A percentile compares a stretch with the other conserved stretches of the same genome.
phyloP scores from a whole-genome alignment of 2,329 filamentous ascomycete species.

The Scedosporium aurantiacum region DNA sequence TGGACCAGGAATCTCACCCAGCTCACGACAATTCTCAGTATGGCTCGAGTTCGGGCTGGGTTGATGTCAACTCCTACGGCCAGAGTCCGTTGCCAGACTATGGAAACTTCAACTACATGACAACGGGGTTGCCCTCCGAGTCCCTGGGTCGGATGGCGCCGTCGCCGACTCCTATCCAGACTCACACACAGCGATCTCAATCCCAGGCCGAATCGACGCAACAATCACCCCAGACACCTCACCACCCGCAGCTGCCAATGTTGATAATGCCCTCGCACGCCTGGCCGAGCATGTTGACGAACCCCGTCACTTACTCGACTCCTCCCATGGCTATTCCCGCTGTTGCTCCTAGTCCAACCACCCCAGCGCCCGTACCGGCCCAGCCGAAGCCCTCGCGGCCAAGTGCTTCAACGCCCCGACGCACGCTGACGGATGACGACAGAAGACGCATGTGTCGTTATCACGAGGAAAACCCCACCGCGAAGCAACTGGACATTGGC shows the following conservation, averaged over 20 bases:
- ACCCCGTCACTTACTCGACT: slow-evolving; percentile 53
- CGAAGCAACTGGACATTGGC: slow-evolving; percentile 95
- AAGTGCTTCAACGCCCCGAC: slow-evolving; percentile 50
- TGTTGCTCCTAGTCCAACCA: not conserved
- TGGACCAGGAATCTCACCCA: slow-evolving; percentile 35
- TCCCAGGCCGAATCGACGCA: slow-evolving; percentile 15
- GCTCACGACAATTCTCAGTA: slow-evolving; percentile 29
- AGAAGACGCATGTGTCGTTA: slow-evolving; percentile 89
- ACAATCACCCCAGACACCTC: slow-evolving; percentile 30
- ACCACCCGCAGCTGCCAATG: slow-evolving; percentile 47
- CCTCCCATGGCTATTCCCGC: slow-evolving; percentile 46
- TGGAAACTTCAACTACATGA: slow-evolving; percentile 46
- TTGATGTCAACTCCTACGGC: slow-evolving; percentile 49
- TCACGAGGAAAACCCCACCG: slow-evolving; percentile 76
- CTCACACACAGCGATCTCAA: slow-evolving; percentile 26
- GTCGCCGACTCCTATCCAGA: slow-evolving; percentile 44
- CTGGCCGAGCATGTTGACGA: slow-evolving; percentile 77
- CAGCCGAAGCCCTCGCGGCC: not conserved
- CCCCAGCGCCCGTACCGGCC: not conserved
- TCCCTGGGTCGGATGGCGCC: slow-evolving; percentile 43
- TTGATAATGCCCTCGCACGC: slow-evolving; percentile 58
- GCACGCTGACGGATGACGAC: slow-evolving; percentile 85
- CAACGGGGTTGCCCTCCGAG: slow-evolving; percentile 39
- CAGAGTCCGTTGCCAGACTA: slow-evolving; percentile 59
- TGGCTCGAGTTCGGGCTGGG: slow-evolving; percentile 37